Evolutionary conservation across 257 asterid genomes (phyloP).

Genomic region (Galeopsis tetrahit): DNA sequence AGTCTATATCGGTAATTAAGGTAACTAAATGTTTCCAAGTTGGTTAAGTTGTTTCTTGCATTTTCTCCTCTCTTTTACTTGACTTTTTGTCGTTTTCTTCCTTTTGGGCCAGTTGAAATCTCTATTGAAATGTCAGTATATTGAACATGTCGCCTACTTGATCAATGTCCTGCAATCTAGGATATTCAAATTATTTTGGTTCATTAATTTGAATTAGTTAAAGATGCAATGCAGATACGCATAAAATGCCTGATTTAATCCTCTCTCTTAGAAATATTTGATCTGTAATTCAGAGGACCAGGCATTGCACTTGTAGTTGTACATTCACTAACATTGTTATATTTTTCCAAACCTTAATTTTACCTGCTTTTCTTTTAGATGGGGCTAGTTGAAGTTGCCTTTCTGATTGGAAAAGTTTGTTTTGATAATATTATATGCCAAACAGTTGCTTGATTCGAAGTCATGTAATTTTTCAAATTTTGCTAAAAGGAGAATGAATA

Average conservation of each 20-base stretch:
- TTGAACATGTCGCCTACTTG: neutral
- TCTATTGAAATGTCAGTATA: neutral
- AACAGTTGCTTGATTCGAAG: neutral
- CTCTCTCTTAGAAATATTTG: neutral
- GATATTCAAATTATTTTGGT: too few relatives aligned
- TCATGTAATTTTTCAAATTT: neutral
- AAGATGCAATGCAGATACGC: neutral
- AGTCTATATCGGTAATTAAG: neutral
- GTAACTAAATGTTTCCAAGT: constrained; percentile 9
- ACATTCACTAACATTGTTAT: neutral
- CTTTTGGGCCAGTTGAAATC: constrained; percentile 1
- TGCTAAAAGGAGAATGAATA: neutral
- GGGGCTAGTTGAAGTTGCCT: neutral
- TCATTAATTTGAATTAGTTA: too few relatives aligned
- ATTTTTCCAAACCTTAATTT: neutral
- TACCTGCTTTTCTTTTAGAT: too few relatives aligned
- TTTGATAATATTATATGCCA: neutral
- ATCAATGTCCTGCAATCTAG: neutral
- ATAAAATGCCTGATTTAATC: neutral
- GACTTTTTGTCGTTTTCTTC: neutral
- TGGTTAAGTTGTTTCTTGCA: constrained; percentile 12
- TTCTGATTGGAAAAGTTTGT: neutral
- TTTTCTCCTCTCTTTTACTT: neutral
- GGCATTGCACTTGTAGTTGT: neutral
- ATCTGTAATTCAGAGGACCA: neutral